phyloP scores from a whole-genome alignment of 768 basidiomycete species.

The Suillus subaureus region DNA sequence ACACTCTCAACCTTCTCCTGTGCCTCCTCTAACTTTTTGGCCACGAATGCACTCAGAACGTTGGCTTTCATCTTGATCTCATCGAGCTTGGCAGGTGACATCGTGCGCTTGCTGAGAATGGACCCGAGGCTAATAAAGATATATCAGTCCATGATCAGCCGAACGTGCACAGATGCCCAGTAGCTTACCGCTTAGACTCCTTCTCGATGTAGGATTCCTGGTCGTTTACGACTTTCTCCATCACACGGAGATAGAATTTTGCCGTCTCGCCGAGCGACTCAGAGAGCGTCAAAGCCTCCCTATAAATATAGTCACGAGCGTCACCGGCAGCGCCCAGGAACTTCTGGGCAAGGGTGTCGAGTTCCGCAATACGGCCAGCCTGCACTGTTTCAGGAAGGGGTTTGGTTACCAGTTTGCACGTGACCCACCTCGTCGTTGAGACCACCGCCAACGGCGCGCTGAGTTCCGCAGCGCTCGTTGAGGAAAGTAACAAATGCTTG shows the following conservation, averaged over 20 bases:
- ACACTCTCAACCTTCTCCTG: conserved; percentile 38
- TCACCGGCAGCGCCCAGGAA: conserved; percentile 67
- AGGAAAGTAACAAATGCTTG: conserved; percentile 77
- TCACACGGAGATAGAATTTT: conserved; percentile 84
- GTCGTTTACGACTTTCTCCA: conserved; percentile 81
- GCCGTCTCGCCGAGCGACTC: conserved; percentile 53
- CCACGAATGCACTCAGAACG: conserved; percentile 67
- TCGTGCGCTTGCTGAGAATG: conserved; percentile 77
- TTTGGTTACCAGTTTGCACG: background rate
- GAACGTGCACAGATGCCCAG: background rate
- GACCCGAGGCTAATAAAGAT: conserved; percentile 56
- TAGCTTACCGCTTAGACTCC: conserved; percentile 76
- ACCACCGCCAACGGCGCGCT: conserved; percentile 80
- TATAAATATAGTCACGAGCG: conserved; percentile 60
- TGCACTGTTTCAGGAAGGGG: conserved; percentile 30
- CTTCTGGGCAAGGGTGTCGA: conserved; percentile 76
- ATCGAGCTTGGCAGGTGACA: conserved; percentile 81
- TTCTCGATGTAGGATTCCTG: conserved; percentile 80
- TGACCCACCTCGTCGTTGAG: conserved; percentile 64
- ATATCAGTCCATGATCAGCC: conserved; percentile 12
- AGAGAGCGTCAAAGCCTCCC: conserved; percentile 60
- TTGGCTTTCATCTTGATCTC: conserved; percentile 94
- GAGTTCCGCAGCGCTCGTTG: conserved; percentile 85
- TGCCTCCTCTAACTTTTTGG: conserved; percentile 32
- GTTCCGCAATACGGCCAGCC: conserved; percentile 80